Evolutionary conservation across 257 asterid genomes (phyloP).

Genomic region (Rhazya stricta): DNA sequence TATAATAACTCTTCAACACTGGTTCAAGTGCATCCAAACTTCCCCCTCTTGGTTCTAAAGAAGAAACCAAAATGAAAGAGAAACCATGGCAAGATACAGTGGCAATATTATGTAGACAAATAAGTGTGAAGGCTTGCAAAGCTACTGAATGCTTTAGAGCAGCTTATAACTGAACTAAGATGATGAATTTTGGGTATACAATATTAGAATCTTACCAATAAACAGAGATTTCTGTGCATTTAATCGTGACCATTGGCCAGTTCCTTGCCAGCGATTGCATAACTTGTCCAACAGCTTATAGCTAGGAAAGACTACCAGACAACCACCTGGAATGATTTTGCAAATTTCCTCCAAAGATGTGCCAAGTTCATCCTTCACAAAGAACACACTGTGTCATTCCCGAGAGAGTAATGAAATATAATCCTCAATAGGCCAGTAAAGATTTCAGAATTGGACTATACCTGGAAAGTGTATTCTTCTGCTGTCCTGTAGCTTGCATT

Average conservation of each 20-base stretch:
- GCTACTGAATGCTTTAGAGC: not conserved
- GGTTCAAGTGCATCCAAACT: slow-evolving; percentile 67
- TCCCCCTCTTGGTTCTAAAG: slow-evolving; percentile 88
- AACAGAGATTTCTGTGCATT: slow-evolving; percentile 75
- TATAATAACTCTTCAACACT: slow-evolving; percentile 62
- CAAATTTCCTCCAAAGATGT: slow-evolving; percentile 82
- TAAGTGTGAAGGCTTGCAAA: not conserved
- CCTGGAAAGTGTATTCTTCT: slow-evolving; percentile 85
- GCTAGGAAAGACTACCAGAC: slow-evolving; percentile 95
- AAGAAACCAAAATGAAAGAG: slow-evolving; percentile 6
- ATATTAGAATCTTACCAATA: slow-evolving; percentile 56
- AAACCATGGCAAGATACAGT: slow-evolving; percentile 2
- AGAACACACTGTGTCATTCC: slow-evolving; percentile 23
- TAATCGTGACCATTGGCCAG: slow-evolving; percentile 87
- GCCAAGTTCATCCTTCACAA: slow-evolving; percentile 74
- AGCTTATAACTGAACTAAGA: not conserved
- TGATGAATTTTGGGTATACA: slow-evolving; percentile 8
- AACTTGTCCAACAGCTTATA: slow-evolving; percentile 87
- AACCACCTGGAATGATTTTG: slow-evolving; percentile 83
- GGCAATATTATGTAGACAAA: slow-evolving; percentile 7
- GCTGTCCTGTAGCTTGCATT: slow-evolving; percentile 92
- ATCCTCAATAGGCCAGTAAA: slow-evolving; percentile 4
- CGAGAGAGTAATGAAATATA: slow-evolving; percentile 17
- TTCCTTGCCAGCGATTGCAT: slow-evolving; percentile 79
- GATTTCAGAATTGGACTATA: slow-evolving; percentile 23